phyloP scores from a whole-genome alignment of 2,329 filamentous ascomycete genomes.

The Sarocladium strictum region DNA sequence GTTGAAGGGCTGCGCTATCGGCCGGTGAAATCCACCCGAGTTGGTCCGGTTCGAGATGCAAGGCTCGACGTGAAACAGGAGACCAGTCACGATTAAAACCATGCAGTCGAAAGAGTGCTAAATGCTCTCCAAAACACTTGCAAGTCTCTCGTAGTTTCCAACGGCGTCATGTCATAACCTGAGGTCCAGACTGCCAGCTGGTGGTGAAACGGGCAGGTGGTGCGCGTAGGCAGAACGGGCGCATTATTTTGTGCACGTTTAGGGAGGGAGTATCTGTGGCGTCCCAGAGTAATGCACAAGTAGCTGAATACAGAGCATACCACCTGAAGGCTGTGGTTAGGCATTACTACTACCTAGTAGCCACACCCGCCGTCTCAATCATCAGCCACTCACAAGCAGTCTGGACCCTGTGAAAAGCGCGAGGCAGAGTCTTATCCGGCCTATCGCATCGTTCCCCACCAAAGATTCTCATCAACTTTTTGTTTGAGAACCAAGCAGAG shows the following conservation, averaged over 20 bases:
- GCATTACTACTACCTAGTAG: too few species aligned
- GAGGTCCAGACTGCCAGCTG: not conserved
- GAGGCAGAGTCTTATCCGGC: not conserved
- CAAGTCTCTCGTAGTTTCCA: too few species aligned
- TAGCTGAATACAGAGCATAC: not conserved
- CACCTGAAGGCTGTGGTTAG: too few species aligned
- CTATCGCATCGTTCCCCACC: not conserved
- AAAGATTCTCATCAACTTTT: slow-evolving; percentile 8
- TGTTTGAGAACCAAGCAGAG: not conserved
- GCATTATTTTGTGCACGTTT: slow-evolving; percentile 8
- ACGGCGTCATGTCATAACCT: not conserved
- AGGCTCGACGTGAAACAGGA: not conserved
- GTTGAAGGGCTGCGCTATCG: not conserved
- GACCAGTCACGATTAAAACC: not conserved
- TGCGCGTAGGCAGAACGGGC: slow-evolving; percentile 6
- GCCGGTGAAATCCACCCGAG: too few species aligned
- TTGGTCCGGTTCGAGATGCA: not conserved
- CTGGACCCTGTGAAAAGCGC: not conserved
- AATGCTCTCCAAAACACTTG: not conserved
- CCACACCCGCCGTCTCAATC: not conserved
- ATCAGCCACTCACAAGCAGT: not conserved
- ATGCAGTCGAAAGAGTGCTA: not conserved
- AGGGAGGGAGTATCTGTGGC: not conserved
- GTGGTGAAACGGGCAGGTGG: slow-evolving; percentile 5
- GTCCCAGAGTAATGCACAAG: not conserved